Evolutionary conservation across 768 basidiomycete genomes (phyloP), one percentile per base, ranked within the genome.

Genomic region (Russula foetens): DNA sequence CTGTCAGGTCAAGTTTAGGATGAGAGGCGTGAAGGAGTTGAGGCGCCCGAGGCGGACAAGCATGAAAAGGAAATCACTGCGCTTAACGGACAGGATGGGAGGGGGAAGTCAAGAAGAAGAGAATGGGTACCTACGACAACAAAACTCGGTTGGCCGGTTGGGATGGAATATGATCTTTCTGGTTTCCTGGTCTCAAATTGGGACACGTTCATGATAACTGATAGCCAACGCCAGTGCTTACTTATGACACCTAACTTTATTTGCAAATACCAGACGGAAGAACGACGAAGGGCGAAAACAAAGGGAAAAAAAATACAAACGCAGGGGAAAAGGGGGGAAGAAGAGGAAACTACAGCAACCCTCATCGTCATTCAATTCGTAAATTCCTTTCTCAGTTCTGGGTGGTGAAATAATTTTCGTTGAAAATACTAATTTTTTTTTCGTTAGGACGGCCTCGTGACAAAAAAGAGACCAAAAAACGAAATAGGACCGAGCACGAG

Each of bases 1-100:
- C 12, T 11, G 56, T 41, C 56, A 57, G 53, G 29, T 45, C 53
- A 55, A 17, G 56, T 49, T 31, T 6, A 39, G 15, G 14, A 29
- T 26, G 17, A 49, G 47, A 56, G 23, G 47, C 59, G 59, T 50
- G 59, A 46, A 48, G n/a, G n/a, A n/a, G 53, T 58, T 52, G 56
- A 57, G 38, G 56, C 60, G 60, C 60, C 47, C 56, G 45, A 57
- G 46, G 50, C 45, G 60, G 44, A n/a, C 39, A 43, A 53, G 48
- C 50, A 57, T 53, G 49, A 61, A 61, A 60, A 61, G 60, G 60
- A 61, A 61, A 61, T 56, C 41, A 51, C 54, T 61, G 54, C 41
- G 60, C 54, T 61, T 65, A 63, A 58, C 58, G 47, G 63, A 63
- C 48, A 41, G 35, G 14, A 12, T 7, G 35, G 35, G 35, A 11